Conservation (phyloP, 768 basidiomycete genomes). For the Xerocomellus intermedius region DNA sequence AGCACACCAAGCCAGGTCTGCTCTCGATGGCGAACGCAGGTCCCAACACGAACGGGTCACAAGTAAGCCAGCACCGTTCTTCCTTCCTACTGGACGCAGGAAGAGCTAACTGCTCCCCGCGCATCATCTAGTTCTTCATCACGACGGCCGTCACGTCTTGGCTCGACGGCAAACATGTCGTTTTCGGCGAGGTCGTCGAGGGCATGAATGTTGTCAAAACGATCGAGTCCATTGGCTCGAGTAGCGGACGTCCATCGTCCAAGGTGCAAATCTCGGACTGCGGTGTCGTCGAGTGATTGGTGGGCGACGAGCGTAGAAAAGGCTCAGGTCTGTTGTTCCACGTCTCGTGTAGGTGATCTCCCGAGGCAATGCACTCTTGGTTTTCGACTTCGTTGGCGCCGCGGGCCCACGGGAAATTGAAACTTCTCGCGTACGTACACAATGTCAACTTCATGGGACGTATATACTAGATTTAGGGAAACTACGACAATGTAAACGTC, state of each 20-base stretch:
- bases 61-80: constrained; percentile 38
- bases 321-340: not conserved
- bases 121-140: constrained; percentile 60
- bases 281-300: constrained; percentile 44
- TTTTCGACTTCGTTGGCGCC: not conserved
- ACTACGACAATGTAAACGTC: too few relatives aligned
- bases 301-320: not conserved
- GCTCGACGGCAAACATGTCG: constrained; percentile 45
- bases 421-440: not conserved
- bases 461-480: too few relatives aligned
- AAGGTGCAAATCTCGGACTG: constrained; percentile 53
- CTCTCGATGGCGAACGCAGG: constrained; percentile 92
- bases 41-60: constrained; percentile 76
- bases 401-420: not conserved
- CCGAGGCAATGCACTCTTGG: constrained; percentile 4
- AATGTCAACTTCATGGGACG: too few relatives aligned
- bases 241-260: constrained; percentile 26
- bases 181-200: constrained; percentile 48
- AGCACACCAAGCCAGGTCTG: constrained; percentile 61
- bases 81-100: not conserved
- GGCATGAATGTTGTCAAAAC: constrained; percentile 42
- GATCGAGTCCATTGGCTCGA: constrained; percentile 37
- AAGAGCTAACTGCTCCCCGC: not conserved
- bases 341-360: not conserved
- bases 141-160: constrained; percentile 72